Evolutionary conservation across 2,329 filamentous ascomycete genomes (phyloP), one percentile per base, ranked within the genome.

Genomic region (Colletotrichum trifolii): DNA sequence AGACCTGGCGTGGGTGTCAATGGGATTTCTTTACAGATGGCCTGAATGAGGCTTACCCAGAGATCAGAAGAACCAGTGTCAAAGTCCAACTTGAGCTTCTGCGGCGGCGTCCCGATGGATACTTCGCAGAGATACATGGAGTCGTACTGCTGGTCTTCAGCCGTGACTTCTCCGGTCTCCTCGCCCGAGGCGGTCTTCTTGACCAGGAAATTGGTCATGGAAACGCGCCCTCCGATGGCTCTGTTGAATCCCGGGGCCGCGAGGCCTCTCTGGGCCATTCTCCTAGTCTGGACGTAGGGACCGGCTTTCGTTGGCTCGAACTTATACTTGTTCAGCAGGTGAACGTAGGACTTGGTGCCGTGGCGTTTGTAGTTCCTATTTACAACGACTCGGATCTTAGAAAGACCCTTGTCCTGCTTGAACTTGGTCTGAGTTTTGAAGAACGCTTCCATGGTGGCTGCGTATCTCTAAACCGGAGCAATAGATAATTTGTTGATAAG

Each of bases 11-110:
- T 17, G 11, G 25, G 25, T 54, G 34, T 63, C n/a, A 66, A 35
- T 54, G 2, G 15, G 25, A 25, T 25, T 25, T 25, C 25, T 25
- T 4, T 25, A 25, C 25, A 5, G 4, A 5, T 4, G 25, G 25
- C 25, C 25, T 25, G 25, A 25, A 25, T 25, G 25, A 25, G 25
- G 25, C 25, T 90, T 38, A 91, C 85, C 90, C 90, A 93, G 79
- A 92, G 82, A 75, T 93, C 91, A 11, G 90, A 86, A 2, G 90
- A 92, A 59, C 91, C 91, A 13, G 89, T 91, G 76, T 93, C 91
- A 72, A 93, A 91, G 73, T 92, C 87, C 73, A 93, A 78, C 71
- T 88, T 86, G 62, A 93, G 71, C 4, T 82, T 85, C 76, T 93
- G 90, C 4, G 77, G 73, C 2, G 80, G 80, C 3, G 78, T 79